Conservation (phyloP, 2,329 filamentous ascomycete species). For the Calonectria naviculata region DNA sequence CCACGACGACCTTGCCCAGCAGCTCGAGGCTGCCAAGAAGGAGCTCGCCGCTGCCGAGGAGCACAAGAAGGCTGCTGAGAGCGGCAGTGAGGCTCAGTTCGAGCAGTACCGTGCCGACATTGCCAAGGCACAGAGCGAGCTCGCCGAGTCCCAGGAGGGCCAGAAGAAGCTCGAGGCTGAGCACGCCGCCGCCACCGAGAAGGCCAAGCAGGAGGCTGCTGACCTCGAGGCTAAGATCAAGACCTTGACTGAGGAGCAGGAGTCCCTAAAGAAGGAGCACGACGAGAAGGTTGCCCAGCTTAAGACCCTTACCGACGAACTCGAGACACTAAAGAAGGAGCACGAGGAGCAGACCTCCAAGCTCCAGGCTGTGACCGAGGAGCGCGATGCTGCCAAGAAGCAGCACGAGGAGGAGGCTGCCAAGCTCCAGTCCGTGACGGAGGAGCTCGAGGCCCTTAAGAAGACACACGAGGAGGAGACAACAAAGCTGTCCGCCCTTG, state of each 20-base stretch:
- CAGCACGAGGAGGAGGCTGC: conserved; percentile 11
- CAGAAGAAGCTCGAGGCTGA: conserved; percentile 41
- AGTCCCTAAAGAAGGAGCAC: conserved; percentile 34
- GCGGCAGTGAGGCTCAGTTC: conserved; percentile 31
- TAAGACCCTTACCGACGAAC: conserved; percentile 27
- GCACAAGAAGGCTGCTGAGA: conserved; percentile 30
- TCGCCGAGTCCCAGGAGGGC: conserved; percentile 37
- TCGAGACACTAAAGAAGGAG: conserved; percentile 31
- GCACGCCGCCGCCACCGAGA: conserved; percentile 30
- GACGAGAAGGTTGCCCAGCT: conserved; percentile 35
- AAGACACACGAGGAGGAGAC: conserved; percentile 24
- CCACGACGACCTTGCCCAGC: conserved; percentile 38
- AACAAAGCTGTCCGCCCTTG: conserved; percentile 39
- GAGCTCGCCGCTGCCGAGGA: conserved; percentile 38
- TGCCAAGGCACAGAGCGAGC: conserved; percentile 35
- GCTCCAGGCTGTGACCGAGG: conserved; percentile 38
- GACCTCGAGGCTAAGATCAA: conserved; percentile 42
- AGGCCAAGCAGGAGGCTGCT: conserved; percentile 38
- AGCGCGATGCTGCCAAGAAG: conserved; percentile 39
- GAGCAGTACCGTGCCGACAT: conserved; percentile 39
- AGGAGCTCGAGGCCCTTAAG: conserved; percentile 39
- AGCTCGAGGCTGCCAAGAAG: conserved; percentile 46
- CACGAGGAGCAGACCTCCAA: conserved; percentile 36
- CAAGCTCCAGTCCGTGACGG: conserved; percentile 30
- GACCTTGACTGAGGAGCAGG: conserved; percentile 34